These are phyloP conservation scores for Penicillium occitanis DNA, from an alignment of 2,329 filamentous ascomycete genomes.

Conservation along the genomic window DNA sequence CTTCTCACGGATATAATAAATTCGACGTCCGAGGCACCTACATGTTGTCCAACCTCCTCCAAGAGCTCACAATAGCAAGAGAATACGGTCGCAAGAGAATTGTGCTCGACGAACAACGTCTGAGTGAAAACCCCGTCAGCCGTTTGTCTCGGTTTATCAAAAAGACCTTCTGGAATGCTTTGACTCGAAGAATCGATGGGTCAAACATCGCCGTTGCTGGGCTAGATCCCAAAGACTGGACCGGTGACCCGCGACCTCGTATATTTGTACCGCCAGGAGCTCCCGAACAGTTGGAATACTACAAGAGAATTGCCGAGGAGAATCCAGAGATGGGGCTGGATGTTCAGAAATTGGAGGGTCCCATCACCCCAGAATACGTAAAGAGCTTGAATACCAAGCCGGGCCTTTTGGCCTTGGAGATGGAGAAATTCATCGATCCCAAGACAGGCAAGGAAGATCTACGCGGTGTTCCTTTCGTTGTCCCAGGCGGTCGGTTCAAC, in stretches of 20 bases:
- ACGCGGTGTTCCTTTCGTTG: conserved; percentile 87
- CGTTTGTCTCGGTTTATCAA: conserved; percentile 82
- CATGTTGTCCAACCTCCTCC: conserved; percentile 92
- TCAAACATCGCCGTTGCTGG: conserved; percentile 77
- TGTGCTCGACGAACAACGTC: conserved; percentile 81
- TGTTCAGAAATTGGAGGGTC: conserved; percentile 69
- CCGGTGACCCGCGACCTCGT: conserved; percentile 78
- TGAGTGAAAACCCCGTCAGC: conserved; percentile 94
- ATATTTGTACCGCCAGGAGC: conserved; percentile 87
- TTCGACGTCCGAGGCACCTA: conserved; percentile 95
- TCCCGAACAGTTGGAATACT: conserved; percentile 87
- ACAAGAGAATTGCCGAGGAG: conserved; percentile 73
- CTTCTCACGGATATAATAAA: conserved; percentile 79
- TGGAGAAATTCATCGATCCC: conserved; percentile 71
- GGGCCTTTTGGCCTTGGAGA: conserved; percentile 83
- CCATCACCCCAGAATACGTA: conserved; percentile 78
- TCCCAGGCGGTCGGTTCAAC: conserved; percentile 95
- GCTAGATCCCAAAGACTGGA: conserved; percentile 93
- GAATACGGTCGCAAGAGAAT: conserved; percentile 87
- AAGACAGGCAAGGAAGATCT: conserved; percentile 69
- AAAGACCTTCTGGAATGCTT: conserved; percentile 86
- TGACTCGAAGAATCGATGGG: conserved; percentile 87
- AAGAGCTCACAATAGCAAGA: conserved; percentile 90
- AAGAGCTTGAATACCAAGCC: conserved; percentile 82
- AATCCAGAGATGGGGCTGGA: conserved; percentile 83